Evolutionary conservation across 176 grass and related monocot genomes (phyloP), one percentile per base, ranked within the genome.

Genomic region (Triticum turgidum): DNA sequence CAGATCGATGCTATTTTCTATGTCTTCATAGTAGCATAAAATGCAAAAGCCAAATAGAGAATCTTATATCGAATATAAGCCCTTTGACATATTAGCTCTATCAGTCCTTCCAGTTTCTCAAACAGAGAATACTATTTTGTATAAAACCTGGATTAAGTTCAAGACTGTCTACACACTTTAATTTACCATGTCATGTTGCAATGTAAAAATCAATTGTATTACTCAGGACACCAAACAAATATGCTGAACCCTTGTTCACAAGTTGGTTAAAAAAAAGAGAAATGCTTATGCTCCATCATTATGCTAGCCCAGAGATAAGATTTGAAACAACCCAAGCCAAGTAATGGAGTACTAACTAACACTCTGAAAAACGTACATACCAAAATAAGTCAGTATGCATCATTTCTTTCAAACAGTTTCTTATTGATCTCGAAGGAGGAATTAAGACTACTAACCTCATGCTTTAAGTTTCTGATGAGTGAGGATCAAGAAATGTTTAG

Each of bases 401-500:
- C 9, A 76, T 8, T 62, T 54, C n/a, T 42, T 34, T 47, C 24
- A 62, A 77, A 69, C 47, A 47, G 1, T 5, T 35, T 21, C 20
- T 14, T 68, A 68, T 30, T 35, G 77, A 68, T 59, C 59, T 18
- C n/a, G 56, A 38, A 42, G 44, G 64, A 83, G 33, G 22, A 86
- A 82, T 27, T 79, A 78, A 71, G 30, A 86, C 64, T 83, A 86
- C 89, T 68, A 80, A 87, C 89, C 85, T 84, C 89, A 91, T 91
- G 75, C 15, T 87, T 86, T 42, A 59, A 68, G 68, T 68, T 61
- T 81, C 34, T 10, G 24, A 54, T 35, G 33, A 41, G 66, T 58
- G 39, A 79, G 75, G 80, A 37, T 58, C 7, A 35, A 62, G 58
- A 34, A 33, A 41, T 33, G 22, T 65, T 52, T 38, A 86, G 38